These are phyloP conservation scores for Capillidium rhysosporum DNA, from an alignment of 371 early-diverging fungal genomes.

Conservation along the genomic window DNA sequence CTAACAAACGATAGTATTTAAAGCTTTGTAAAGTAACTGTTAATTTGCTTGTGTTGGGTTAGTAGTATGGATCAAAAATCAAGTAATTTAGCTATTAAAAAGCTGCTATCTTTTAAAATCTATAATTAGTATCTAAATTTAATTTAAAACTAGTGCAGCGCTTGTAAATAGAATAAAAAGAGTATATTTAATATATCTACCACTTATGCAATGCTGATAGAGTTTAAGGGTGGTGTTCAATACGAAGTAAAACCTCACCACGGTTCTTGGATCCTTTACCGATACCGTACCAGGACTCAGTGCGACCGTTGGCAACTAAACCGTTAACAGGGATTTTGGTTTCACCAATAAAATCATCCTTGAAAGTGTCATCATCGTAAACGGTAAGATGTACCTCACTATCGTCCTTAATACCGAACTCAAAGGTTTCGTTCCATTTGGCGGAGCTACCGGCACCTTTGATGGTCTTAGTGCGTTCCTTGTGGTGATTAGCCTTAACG, in stretches of 20 bases:
- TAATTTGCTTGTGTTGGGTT: too few species aligned
- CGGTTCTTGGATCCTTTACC: constrained; percentile 1
- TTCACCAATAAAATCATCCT: constrained; percentile 4
- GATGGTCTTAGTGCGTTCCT: neutral
- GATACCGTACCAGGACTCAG: constrained; percentile 2
- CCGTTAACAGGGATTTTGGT: constrained; percentile 1
- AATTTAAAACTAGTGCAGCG: too few species aligned
- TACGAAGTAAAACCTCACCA: constrained; percentile 2
- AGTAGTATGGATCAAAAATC: too few species aligned
- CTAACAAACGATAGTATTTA: too few species aligned
- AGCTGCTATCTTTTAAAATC: too few species aligned
- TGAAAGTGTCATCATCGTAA: constrained; percentile 3
- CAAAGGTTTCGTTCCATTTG: constrained; percentile 1
- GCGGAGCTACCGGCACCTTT: neutral
- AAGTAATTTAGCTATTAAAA: too few species aligned
- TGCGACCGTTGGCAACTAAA: neutral
- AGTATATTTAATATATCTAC: too few species aligned
- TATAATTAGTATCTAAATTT: too few species aligned
- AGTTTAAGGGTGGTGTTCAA: neutral
- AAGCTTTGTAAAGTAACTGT: too few species aligned
- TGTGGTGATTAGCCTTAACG: neutral
- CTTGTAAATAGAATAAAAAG: too few species aligned
- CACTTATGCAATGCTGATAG: too few species aligned
- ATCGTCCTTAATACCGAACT: constrained; percentile 3
- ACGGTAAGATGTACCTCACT: neutral